Evolutionary conservation across 306 rosid genomes (phyloP).

Genomic region (Vachellia collinsii): DNA sequence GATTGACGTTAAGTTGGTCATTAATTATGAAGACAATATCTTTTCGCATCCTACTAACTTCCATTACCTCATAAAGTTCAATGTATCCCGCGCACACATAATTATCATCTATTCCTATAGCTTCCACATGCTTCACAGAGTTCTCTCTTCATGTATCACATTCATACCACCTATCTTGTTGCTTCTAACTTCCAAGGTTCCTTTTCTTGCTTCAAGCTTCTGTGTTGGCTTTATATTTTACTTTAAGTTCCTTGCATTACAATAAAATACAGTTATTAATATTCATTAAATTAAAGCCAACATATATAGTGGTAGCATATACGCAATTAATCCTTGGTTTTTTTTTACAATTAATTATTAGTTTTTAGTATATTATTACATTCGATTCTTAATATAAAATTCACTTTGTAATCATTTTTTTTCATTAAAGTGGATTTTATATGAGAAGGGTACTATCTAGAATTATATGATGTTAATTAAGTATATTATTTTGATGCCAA

Average conservation of each 20-base stretch:
- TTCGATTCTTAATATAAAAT: no score
- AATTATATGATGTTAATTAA: background rate
- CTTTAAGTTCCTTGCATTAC: background rate
- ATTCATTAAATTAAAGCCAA: background rate
- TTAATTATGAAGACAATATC: conserved; percentile 47
- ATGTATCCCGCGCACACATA: conserved; percentile 27
- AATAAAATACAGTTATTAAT: background rate
- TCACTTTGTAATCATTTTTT: no score
- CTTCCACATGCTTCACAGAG: conserved; percentile 32
- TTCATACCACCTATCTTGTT: background rate
- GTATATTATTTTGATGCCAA: no score
- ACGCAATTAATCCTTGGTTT: no score
- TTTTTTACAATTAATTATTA: background rate
- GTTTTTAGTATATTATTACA: background rate
- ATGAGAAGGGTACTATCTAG: no score
- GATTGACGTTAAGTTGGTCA: conserved; percentile 52
- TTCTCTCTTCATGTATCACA: background rate
- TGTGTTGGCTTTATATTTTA: background rate
- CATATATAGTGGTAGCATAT: background rate
- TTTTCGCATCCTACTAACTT: conserved; percentile 53
- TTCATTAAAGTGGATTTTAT: no score
- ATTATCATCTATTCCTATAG: background rate
- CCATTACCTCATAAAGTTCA: conserved; percentile 40
- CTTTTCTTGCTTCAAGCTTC: background rate
- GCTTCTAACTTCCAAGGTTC: conserved; percentile 3